phyloP scores from a whole-genome alignment of 1,284 basidiomycete species.

The Veloboletus limbatus region DNA sequence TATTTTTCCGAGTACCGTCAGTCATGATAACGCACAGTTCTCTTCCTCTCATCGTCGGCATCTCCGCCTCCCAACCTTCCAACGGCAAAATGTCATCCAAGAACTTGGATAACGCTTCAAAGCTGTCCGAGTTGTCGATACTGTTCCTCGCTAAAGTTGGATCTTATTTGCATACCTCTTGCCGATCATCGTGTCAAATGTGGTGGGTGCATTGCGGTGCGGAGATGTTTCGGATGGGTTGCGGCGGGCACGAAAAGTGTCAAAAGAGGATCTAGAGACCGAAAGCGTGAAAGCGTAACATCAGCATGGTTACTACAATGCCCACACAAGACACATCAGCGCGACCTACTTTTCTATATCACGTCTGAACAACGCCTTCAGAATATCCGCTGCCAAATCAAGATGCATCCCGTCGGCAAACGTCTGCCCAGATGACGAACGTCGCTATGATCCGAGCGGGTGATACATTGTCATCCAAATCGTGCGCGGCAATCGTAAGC shows the following conservation, averaged over 20 bases:
- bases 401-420: constrained; percentile 65
- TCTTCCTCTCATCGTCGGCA: constrained; percentile 40
- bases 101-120: constrained; percentile 59
- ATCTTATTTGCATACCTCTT: constrained; percentile 72
- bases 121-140: constrained; percentile 57
- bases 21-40: constrained; percentile 39
- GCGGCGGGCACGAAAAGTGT: constrained; percentile 49
- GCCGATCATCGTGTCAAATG: constrained; percentile 64
- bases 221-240: constrained; percentile 67
- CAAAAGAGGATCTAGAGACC: no score
- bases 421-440: constrained; percentile 82
- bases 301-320: not conserved
- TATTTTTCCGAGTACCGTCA: no score
- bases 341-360: constrained; percentile 44
- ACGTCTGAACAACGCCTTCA: constrained; percentile 57
- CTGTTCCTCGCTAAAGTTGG: constrained; percentile 72
- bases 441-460: constrained; percentile 81
- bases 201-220: constrained; percentile 76
- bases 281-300: constrained; percentile 35
- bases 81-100: constrained; percentile 58
- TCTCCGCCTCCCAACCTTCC: constrained; percentile 51
- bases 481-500: constrained; percentile 65
- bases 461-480: constrained; percentile 72
- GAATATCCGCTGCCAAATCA: constrained; percentile 74
- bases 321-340: not conserved